Evolutionary conservation across 1,139 yeast species (phyloP), one percentile per base, ranked within the genome.

Genomic region (Cylindricascospora bacillispora): DNA sequence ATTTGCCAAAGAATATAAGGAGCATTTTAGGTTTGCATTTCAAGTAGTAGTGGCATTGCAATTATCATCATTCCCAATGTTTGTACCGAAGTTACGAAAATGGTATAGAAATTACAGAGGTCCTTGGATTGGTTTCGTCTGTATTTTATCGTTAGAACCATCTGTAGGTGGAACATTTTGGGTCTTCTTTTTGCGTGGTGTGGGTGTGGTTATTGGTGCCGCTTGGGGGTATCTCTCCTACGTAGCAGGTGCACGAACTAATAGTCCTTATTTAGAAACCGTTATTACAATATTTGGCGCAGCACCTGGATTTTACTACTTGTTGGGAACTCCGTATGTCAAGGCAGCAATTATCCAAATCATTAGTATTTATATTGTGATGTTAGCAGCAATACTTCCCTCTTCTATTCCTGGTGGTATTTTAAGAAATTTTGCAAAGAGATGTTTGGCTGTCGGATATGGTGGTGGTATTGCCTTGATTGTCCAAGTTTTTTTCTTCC

Each of bases 121-220:
- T 26, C 50, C 65, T 1, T 67, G 73, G 73, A 59, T 65, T 7
- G 72, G 71, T 15, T 67, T 67, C 49, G 67, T 65, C 5, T 66
- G 70, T 33, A 62, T 63, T 27, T 43, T 67, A 27, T 65, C 65
- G 13, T 35, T 65, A 14, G 73, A 67, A 36, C 65, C 69, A 1
- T 63, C 67, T 5, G 60, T 67, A 13, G 73, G 73, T 5, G 65
- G 63, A n/a, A 65, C 72, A 1, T 56, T 63, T 27, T 62, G 59
- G 49, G 63, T 62, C 4, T 62, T 63, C 35, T 54, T 65, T 28
- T 41, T 63, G 2, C 56, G 73, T 40, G 61, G 62, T 3, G 58
- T 65, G 12, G 70, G 71, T 13, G 62, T 66, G 5, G 45, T 62
- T 3, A 28, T 51, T 5, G 73, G 73, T 11, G 60, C 71, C 3